phyloP scores from a whole-genome alignment of 192 early-diverging fungal species.

The Glomus cerebriforme region DNA sequence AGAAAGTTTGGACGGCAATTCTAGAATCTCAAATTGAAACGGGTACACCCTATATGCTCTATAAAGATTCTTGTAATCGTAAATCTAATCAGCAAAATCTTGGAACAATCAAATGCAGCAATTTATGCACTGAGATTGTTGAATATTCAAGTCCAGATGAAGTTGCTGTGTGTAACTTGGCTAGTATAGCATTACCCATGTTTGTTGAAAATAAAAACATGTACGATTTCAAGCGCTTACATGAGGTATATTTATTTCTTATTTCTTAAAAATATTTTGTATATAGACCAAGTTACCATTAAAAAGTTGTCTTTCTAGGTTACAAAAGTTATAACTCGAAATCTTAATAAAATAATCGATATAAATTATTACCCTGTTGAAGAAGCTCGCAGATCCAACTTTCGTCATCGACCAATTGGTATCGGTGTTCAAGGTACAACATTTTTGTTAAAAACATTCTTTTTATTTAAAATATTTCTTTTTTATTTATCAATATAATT shows the following conservation, averaged over 20 bases:
- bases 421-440: constrained; percentile 89
- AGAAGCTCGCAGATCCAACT: constrained; percentile 86
- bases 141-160: constrained; percentile 95
- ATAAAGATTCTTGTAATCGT: constrained; percentile 99
- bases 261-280: neutral
- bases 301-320: constrained; percentile 40
- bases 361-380: constrained; percentile 94
- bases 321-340: constrained; percentile 85
- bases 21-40: constrained; percentile 97
- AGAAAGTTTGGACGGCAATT: constrained; percentile 97
- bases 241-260: constrained; percentile 49
- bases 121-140: constrained; percentile 98
- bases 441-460: neutral
- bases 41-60: constrained; percentile 97
- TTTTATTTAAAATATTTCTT: neutral
- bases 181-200: constrained; percentile 87
- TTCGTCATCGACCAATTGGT: constrained; percentile 95
- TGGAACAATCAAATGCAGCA: constrained; percentile 98
- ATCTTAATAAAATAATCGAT: constrained; percentile 98
- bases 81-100: constrained; percentile 99
- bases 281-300: neutral
- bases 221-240: constrained; percentile 87
- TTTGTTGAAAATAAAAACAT: constrained; percentile 69
- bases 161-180: constrained; percentile 97
- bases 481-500: neutral